phyloP scores from a whole-genome alignment of 23 red algal species.

The Pyropia yezoensis region DNA sequence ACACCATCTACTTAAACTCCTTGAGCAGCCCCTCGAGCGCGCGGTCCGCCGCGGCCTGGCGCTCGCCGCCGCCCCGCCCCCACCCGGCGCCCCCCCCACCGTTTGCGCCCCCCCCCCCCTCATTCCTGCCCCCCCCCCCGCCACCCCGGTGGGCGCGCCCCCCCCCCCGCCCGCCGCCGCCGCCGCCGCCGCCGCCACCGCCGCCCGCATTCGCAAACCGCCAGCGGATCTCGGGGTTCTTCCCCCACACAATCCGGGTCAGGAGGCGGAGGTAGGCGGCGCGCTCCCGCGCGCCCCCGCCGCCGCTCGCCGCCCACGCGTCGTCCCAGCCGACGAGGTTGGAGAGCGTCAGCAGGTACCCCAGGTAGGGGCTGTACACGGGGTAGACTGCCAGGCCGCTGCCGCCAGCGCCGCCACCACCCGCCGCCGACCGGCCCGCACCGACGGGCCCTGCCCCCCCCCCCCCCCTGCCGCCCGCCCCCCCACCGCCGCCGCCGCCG shows the following conservation, averaged over 20 bases:
- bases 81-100: too few relatives aligned
- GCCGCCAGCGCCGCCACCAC: background rate
- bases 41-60: too few relatives aligned
- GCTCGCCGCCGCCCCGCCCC: too few relatives aligned
- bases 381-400: constrained; percentile 31
- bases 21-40: too few relatives aligned
- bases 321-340: constrained; percentile 50
- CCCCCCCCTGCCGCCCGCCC: background rate
- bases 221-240: constrained; percentile 43
- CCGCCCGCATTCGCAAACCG: constrained; percentile 6
- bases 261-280: constrained; percentile 69
- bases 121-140: too few relatives aligned
- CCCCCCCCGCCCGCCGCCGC: too few relatives aligned
- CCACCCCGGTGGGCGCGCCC: too few relatives aligned
- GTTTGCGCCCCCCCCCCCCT: too few relatives aligned
- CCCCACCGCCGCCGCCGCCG: background rate
- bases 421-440: background rate
- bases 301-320: constrained; percentile 40
- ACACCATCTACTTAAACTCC: too few relatives aligned
- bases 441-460: background rate
- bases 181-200: background rate
- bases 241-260: constrained; percentile 33
- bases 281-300: constrained; percentile 42
- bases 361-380: constrained; percentile 53
- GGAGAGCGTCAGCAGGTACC: constrained; percentile 50